Conservation (phyloP, 495 filamentous ascomycete species). For the Podospora sp. region DNA sequence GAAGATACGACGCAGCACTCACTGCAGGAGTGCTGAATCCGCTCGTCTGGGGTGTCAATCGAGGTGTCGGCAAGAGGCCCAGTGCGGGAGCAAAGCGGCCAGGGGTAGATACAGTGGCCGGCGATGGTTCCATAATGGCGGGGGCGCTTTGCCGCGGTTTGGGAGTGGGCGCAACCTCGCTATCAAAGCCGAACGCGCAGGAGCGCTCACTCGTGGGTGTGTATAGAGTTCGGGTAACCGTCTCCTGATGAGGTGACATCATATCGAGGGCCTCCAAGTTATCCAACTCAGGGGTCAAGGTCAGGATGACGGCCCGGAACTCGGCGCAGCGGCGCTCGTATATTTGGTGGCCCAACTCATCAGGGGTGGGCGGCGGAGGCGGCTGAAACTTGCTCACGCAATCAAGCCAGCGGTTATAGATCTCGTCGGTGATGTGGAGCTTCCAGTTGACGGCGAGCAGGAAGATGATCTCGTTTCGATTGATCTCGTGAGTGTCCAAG, state of each 20-base stretch:
- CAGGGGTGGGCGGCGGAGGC: constrained; percentile 61
- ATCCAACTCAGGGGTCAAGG: constrained; percentile 74
- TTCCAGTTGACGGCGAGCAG: constrained; percentile 89
- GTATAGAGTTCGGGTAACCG: constrained; percentile 37
- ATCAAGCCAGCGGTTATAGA: constrained; percentile 91
- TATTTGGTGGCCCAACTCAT: constrained; percentile 42
- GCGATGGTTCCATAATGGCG: constrained; percentile 62
- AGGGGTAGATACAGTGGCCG: constrained; percentile 56
- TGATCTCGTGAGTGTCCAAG: constrained; percentile 86
- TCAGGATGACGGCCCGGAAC: constrained; percentile 78
- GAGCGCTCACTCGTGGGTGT: constrained; percentile 32
- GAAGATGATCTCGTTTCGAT: constrained; percentile 94
- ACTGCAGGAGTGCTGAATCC: constrained; percentile 86
- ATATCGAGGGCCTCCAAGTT: constrained; percentile 56
- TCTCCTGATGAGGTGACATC: constrained; percentile 27
- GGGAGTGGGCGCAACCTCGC: constrained; percentile 49
- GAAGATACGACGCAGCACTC: constrained; percentile 66
- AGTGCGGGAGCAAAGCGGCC: constrained; percentile 54
- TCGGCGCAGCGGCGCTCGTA: constrained; percentile 54
- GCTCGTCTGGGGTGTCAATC: constrained; percentile 75
- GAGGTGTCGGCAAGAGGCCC: constrained; percentile 74
- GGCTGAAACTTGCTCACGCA: constrained; percentile 86
- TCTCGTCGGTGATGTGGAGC: constrained; percentile 84
- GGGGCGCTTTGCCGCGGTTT: constrained; percentile 46
- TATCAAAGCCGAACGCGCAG: constrained; percentile 36